Percentiles rank a stretch among this genome's conserved stretches.
Conservation (phyloP, 371 early-diverging fungal species). For the Haplosporangium sp. region DNA sequence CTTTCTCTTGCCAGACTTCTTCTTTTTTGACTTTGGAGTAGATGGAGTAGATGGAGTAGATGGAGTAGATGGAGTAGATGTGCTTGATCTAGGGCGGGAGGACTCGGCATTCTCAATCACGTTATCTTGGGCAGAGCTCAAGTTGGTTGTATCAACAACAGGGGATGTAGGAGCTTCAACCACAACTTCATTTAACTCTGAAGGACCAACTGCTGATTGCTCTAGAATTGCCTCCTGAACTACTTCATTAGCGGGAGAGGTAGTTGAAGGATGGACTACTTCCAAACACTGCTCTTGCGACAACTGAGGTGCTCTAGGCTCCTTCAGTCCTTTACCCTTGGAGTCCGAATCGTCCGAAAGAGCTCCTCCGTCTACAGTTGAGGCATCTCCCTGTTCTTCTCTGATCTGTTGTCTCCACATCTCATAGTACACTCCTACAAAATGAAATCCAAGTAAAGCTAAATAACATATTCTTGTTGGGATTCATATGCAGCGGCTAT, state of each 20-base stretch:
- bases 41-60: too few relatives aligned
- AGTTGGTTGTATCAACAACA: neutral
- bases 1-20: constrained; percentile 40
- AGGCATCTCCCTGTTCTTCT: constrained; percentile 63
- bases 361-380: constrained; percentile 26
- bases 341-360: constrained; percentile 38
- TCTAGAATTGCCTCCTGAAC: constrained; percentile 7
- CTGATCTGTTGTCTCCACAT: constrained; percentile 92
- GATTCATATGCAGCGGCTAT: neutral
- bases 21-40: constrained; percentile 26
- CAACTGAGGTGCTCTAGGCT: neutral
- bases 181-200: constrained; percentile 23
- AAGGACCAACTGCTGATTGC: constrained; percentile 6
- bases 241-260: neutral
- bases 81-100: constrained; percentile 6
- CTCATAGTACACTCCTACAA: constrained; percentile 75
- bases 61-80: neutral
- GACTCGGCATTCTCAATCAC: neutral
- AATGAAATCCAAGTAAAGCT: neutral
- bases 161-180: constrained; percentile 13
- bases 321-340: constrained; percentile 18
- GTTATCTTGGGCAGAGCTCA: neutral
- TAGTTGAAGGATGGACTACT: neutral
- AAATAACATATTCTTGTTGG: neutral
- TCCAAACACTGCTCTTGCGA: too few relatives aligned